These are phyloP conservation scores for Thamnidium elegans DNA, from an alignment of 192 early-diverging fungal genomes.

Conservation along the genomic window DNA sequence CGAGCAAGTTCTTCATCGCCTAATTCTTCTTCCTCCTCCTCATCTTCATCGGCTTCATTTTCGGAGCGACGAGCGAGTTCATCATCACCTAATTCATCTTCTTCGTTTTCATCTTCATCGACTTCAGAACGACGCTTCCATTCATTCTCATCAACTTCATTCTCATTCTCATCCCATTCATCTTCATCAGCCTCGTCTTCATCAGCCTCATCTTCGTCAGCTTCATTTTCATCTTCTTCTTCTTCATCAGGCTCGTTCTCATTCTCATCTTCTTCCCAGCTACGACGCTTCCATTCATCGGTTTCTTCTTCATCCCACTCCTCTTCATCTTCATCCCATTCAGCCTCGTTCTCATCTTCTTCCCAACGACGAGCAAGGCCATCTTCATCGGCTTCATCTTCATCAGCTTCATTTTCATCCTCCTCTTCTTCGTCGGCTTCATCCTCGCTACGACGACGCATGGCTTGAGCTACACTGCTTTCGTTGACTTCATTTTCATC, in stretches of 20 bases:
- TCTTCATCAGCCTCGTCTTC: background rate
- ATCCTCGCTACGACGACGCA: background rate
- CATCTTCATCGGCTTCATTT: background rate
- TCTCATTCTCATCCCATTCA: background rate
- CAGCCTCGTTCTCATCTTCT: background rate
- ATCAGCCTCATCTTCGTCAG: background rate
- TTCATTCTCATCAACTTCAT: background rate
- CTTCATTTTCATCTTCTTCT: background rate
- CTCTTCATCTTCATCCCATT: background rate
- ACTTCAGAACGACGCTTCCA: background rate
- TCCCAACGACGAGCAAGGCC: no score
- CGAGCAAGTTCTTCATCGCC: background rate
- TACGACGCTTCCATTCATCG: background rate
- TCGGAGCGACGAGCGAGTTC: background rate
- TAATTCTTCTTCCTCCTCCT: background rate
- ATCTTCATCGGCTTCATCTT: constrained; percentile 10
- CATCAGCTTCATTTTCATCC: constrained; percentile 9
- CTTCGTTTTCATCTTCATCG: background rate
- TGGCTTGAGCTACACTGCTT: background rate
- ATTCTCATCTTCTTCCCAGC: background rate
- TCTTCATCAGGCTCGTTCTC: background rate
- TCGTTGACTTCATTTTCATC: constrained; percentile 3
- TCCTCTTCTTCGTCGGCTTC: background rate
- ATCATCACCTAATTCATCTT: background rate
- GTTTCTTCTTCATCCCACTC: background rate